A percentile compares a stretch with the other conserved stretches of the same genome.
Conservation (phyloP, 2,329 filamentous ascomycete genomes). For the Apiospora saccharicola region DNA sequence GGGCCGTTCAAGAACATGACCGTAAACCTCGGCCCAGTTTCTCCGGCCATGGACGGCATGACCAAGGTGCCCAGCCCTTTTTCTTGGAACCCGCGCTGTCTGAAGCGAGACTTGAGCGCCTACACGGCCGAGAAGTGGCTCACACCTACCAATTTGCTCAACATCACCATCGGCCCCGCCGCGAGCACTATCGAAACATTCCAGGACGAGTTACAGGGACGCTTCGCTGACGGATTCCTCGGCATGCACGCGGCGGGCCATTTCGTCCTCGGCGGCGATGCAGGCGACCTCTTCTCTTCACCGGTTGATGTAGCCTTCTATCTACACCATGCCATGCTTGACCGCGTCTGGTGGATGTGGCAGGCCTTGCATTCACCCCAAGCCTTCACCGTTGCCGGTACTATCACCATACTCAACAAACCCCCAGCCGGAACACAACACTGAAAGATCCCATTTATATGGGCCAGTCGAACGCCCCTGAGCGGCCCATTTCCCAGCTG, state of each 20-base stretch:
- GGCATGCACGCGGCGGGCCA: conserved; percentile 42
- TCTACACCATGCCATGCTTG: conserved; percentile 38
- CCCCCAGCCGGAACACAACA: conserved; percentile 37
- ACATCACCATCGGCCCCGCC: conserved; percentile 34
- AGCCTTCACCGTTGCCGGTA: conserved; percentile 34
- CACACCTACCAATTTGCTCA: conserved; percentile 35
- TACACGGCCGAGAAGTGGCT: conserved; percentile 33
- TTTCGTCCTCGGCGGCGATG: conserved; percentile 39
- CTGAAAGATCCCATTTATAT: conserved; percentile 36
- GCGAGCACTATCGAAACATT: conserved; percentile 34
- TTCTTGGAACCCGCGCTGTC: conserved; percentile 37
- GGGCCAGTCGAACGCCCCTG: conserved; percentile 29
- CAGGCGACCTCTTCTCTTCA: conserved; percentile 35
- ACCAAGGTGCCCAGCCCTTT: conserved; percentile 25
- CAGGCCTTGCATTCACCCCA: conserved; percentile 29
- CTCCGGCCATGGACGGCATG: conserved; percentile 32
- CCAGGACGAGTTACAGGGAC: conserved; percentile 42
- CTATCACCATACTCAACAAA: conserved; percentile 37
- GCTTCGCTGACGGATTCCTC: conserved; percentile 38
- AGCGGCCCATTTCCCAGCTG: conserved; percentile 29
- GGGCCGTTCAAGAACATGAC: conserved; percentile 48
- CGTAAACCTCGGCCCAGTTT: conserved; percentile 42
- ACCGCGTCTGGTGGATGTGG: conserved; percentile 41
- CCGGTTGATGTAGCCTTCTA: conserved; percentile 38
- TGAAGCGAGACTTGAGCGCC: conserved; percentile 34